These are phyloP conservation scores for Eucalyptus coolabah DNA, from an alignment of 345 rosid species.

Conservation along the genomic window DNA sequence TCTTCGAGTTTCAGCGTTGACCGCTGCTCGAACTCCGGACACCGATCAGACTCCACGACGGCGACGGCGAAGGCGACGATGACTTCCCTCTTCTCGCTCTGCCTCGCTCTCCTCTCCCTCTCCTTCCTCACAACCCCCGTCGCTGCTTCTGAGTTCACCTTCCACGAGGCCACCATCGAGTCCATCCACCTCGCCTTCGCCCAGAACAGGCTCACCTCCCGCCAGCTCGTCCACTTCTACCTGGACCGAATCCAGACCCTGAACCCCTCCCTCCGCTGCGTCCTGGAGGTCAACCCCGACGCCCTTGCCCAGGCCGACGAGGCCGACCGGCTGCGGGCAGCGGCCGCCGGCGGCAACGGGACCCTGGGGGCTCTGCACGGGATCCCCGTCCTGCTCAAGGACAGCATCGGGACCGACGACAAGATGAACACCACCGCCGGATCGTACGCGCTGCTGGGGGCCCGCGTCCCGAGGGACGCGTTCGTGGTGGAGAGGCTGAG, in stretches of 20 bases:
- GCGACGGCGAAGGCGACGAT: not conserved
- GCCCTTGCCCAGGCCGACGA: constrained; percentile 8
- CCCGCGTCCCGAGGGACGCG: constrained; percentile 16
- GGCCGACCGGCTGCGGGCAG: constrained; percentile 1
- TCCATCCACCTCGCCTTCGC: constrained; percentile 6
- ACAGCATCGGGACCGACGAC: constrained; percentile 11
- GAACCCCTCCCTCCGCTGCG: constrained; percentile 10
- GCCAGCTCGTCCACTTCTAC: constrained; percentile 10
- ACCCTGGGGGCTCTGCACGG: constrained; percentile 18
- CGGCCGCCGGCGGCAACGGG: not conserved
- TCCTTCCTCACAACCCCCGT: not conserved
- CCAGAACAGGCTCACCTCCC: constrained; percentile 5
- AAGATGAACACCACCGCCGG: constrained; percentile 14
- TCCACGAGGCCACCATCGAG: constrained; percentile 10
- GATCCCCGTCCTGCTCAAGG: constrained; percentile 32
- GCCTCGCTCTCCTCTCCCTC: not conserved
- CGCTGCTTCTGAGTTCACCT: not conserved
- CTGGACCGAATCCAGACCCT: constrained; percentile 1
- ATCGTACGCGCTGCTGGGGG: constrained; percentile 22
- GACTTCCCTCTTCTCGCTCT: not conserved
- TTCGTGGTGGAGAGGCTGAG: constrained; percentile 21
- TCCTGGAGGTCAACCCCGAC: constrained; percentile 19
- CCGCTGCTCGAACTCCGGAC: not conserved
- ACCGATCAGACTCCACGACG: not conserved
- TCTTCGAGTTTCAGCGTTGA: not conserved